Evolutionary conservation across 129 eudicot genomes (phyloP).

Genomic region (Flaveria brownii): DNA sequence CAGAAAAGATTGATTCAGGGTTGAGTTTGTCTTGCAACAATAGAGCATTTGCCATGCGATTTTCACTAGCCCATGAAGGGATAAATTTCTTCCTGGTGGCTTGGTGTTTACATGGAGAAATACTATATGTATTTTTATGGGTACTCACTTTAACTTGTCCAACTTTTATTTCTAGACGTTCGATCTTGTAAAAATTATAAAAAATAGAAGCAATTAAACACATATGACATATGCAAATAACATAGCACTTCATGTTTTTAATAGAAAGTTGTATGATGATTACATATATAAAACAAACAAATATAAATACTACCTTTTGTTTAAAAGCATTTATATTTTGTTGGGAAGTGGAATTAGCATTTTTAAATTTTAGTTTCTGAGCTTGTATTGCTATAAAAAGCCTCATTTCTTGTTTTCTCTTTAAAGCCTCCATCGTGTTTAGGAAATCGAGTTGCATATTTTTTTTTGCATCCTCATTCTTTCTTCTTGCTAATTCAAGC

Average conservation of each 20-base stretch:
- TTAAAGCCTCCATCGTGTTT: constrained; percentile 53
- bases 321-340: background rate
- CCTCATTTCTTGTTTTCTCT: constrained; percentile 70
- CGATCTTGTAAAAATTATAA: background rate
- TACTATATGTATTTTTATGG: constrained; percentile 66
- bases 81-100: constrained; percentile 52
- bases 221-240: background rate
- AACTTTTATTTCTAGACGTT: constrained; percentile 22
- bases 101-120: constrained; percentile 78
- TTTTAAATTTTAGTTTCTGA: constrained; percentile 54
- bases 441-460: constrained; percentile 59
- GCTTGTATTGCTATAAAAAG: constrained; percentile 49
- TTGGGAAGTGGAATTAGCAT: background rate
- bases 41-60: constrained; percentile 46
- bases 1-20: constrained; percentile 61
- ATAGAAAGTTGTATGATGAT: too few species aligned
- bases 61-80: constrained; percentile 92
- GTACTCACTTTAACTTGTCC: constrained; percentile 25
- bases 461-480: constrained; percentile 57
- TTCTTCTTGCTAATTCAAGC: constrained; percentile 67
- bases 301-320: background rate
- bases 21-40: constrained; percentile 48
- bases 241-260: background rate
- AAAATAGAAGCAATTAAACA: background rate
- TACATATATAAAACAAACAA: background rate